These are phyloP conservation scores for Pythium periplocum DNA, from an alignment of 352 stramenopile genomes.

Conservation along the genomic window DNA sequence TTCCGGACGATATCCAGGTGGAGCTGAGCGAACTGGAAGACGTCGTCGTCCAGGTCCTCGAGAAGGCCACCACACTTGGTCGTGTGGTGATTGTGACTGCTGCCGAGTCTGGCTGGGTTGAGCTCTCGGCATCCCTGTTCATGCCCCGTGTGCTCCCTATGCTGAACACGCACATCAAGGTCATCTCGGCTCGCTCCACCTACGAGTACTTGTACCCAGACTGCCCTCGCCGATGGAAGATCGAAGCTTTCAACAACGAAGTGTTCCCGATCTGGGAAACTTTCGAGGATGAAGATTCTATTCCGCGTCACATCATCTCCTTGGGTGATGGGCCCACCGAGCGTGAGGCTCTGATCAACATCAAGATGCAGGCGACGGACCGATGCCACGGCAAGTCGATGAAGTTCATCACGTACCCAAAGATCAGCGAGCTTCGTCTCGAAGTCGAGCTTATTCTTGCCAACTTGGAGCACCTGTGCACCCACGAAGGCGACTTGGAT, in stretches of 20 bases:
- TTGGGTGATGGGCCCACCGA: slow-evolving; percentile 81
- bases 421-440: slow-evolving; percentile 73
- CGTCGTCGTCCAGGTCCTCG: slow-evolving; percentile 66
- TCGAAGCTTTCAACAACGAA: slow-evolving; percentile 86
- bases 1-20: slow-evolving; percentile 60
- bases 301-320: slow-evolving; percentile 76
- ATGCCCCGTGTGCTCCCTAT: slow-evolving; percentile 79
- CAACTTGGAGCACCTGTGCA: slow-evolving; percentile 78
- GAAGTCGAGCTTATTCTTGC: slow-evolving; percentile 77
- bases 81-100: slow-evolving; percentile 88
- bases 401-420: slow-evolving; percentile 86
- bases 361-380: slow-evolving; percentile 81
- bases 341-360: slow-evolving; percentile 77
- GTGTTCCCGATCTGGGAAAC: slow-evolving; percentile 74
- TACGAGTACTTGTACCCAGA: slow-evolving; percentile 88
- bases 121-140: slow-evolving; percentile 84
- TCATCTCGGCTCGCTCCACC: slow-evolving; percentile 86
- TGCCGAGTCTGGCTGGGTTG: slow-evolving; percentile 87
- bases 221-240: slow-evolving; percentile 83
- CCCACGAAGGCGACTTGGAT: slow-evolving; percentile 76
- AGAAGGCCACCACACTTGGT: slow-evolving; percentile 64
- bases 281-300: slow-evolving; percentile 47
- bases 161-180: slow-evolving; percentile 77
- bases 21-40: slow-evolving; percentile 77
- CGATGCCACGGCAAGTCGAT: slow-evolving; percentile 82